Conservation (phyloP, 805 yeast species). For the Yarrowia keelungensis region DNA sequence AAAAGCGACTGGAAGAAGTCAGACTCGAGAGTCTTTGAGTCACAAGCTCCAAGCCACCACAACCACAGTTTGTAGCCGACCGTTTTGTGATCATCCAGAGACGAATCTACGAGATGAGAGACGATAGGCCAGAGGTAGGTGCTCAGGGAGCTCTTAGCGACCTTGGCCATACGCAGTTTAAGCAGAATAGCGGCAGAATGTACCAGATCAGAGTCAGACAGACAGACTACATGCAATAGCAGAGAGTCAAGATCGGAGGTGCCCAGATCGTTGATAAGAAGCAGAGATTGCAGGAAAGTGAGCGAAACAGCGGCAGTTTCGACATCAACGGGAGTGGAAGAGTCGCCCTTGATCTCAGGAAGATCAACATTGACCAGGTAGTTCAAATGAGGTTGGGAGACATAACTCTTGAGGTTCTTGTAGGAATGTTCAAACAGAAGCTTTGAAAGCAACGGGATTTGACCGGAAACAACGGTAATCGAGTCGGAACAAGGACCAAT, state of each 20-base stretch:
- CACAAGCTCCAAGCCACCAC: constrained; percentile 39
- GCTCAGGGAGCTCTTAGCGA: background rate
- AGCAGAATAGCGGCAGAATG: constrained; percentile 9
- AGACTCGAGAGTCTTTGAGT: constrained; percentile 5
- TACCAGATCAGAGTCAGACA: constrained; percentile 16
- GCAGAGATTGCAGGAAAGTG: constrained; percentile 16
- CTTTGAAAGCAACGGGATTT: constrained; percentile 9
- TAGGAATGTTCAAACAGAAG: constrained; percentile 7
- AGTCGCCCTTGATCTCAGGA: background rate
- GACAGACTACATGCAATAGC: constrained; percentile 4
- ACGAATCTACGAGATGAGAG: constrained; percentile 15
- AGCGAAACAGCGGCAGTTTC: constrained; percentile 2
- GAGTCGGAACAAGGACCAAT: constrained; percentile 9
- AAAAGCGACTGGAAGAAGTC: constrained; percentile 39
- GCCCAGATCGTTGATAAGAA: constrained; percentile 12
- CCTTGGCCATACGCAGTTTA: constrained; percentile 3
- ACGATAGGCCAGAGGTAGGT: constrained; percentile 22
- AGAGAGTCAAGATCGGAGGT: constrained; percentile 18
- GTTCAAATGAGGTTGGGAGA: constrained; percentile 30
- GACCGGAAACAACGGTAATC: background rate
- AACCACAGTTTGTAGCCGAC: constrained; percentile 44
- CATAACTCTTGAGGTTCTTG: background rate
- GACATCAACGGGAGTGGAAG: background rate
- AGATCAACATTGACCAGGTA: constrained; percentile 20
- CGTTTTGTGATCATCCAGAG: constrained; percentile 26